Conservation (phyloP, 225 moss, liverwort and hornwort genomes). For the Rhytidiadelphus loreus region DNA sequence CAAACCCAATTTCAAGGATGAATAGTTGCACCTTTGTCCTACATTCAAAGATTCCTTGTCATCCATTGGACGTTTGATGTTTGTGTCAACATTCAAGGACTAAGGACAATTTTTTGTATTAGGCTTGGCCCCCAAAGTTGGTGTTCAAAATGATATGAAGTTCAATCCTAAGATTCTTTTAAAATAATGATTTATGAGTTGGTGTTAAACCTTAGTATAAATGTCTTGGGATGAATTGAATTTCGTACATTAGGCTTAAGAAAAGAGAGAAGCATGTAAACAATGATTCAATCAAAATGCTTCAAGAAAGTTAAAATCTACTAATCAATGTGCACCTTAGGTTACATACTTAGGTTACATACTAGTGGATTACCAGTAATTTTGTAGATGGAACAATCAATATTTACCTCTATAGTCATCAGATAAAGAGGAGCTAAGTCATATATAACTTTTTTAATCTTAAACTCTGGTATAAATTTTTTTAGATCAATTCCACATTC, state of each 20-base stretch:
- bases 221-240: neutral
- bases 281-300: neutral
- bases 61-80: no score
- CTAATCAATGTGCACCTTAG: neutral
- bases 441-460: neutral
- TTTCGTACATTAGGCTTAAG: neutral
- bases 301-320: neutral
- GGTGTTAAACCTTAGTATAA: neutral
- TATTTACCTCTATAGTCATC: neutral
- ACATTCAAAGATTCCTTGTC: no score
- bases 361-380: fast-evolving
- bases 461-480: neutral
- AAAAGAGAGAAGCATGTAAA: neutral
- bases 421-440: neutral
- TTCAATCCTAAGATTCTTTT: neutral
- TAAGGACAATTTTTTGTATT: neutral
- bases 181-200: neutral
- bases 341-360: neutral
- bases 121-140: fast-evolving
- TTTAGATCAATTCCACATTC: neutral
- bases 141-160: neutral
- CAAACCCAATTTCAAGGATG: no score
- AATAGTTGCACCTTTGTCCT: no score
- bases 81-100: no score
- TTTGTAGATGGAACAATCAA: neutral